Evolutionary conservation across 2,329 filamentous ascomycete species (phyloP).

Genomic region (Metarhizium brunneum): DNA sequence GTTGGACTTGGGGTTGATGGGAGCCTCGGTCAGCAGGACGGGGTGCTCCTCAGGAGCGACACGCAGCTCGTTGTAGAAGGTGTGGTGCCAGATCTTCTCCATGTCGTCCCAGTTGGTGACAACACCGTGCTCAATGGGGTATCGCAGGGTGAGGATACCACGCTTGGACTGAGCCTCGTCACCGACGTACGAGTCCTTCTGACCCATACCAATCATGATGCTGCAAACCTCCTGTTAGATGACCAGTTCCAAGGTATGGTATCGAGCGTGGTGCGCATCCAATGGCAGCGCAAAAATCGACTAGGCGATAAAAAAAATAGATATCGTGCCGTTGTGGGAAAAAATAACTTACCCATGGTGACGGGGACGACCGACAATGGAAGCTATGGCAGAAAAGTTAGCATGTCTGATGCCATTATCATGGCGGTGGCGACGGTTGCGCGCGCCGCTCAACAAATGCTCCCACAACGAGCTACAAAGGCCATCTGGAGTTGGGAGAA

Average conservation of each 20-base stretch:
- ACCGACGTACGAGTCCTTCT: slow-evolving; percentile 99
- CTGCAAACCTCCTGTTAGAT: slow-evolving; percentile 36
- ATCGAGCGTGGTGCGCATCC: not conserved
- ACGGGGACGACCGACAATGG: slow-evolving; percentile 98
- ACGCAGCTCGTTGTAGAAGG: slow-evolving; percentile 99
- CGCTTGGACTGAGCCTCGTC: slow-evolving; percentile 99
- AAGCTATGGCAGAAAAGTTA: slow-evolving; percentile 53
- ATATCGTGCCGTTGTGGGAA: not conserved
- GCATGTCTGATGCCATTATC: slow-evolving; percentile 13
- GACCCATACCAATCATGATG: slow-evolving; percentile 99
- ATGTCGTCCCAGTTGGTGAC: slow-evolving; percentile 99
- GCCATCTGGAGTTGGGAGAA: slow-evolving; percentile 1
- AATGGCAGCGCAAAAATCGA: not conserved
- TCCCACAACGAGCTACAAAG: slow-evolving; percentile 9
- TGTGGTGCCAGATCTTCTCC: slow-evolving; percentile 99
- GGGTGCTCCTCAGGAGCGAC: slow-evolving; percentile 99
- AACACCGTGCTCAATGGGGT: slow-evolving; percentile 99
- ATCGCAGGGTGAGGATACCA: slow-evolving; percentile 99
- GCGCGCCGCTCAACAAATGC: slow-evolving; percentile 5
- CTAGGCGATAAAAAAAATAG: slow-evolving; percentile 16
- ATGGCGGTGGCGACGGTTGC: slow-evolving; percentile 1
- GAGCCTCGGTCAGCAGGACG: slow-evolving; percentile 96
- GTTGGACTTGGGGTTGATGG: slow-evolving; percentile 99
- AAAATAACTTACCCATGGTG: slow-evolving; percentile 85
- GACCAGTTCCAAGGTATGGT: not conserved